Evolutionary conservation across 2,329 filamentous ascomycete species (phyloP).

Genomic region (Ascochyta koolunga): DNA sequence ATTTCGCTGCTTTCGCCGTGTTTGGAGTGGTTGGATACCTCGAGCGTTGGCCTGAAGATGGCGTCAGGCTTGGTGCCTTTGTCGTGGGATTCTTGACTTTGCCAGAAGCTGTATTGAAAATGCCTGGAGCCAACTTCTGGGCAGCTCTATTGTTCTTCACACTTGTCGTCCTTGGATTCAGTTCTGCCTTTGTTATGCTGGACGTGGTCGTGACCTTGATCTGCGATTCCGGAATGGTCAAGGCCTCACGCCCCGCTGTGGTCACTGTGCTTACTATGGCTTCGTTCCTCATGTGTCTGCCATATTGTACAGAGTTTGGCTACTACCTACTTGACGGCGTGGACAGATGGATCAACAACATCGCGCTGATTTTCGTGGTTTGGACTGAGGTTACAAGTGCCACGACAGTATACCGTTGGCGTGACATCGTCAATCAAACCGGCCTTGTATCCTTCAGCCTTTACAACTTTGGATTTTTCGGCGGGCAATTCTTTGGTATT

Average conservation of each 20-base stretch:
- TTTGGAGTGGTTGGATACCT: constrained; percentile 64
- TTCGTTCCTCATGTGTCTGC: constrained; percentile 61
- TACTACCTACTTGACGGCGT: constrained; percentile 62
- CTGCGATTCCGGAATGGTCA: constrained; percentile 58
- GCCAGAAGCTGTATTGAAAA: constrained; percentile 61
- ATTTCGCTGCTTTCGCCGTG: constrained; percentile 57
- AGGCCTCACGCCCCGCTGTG: constrained; percentile 55
- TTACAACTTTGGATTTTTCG: constrained; percentile 61
- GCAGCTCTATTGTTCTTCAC: constrained; percentile 65
- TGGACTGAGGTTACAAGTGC: constrained; percentile 60
- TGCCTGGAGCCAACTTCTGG: constrained; percentile 65
- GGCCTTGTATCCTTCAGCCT: constrained; percentile 52
- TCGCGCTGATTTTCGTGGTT: constrained; percentile 61
- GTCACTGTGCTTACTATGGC: constrained; percentile 57
- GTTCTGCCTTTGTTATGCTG: constrained; percentile 65
- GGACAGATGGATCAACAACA: constrained; percentile 63
- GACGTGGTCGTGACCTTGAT: constrained; percentile 62
- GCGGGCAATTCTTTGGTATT: constrained; percentile 60
- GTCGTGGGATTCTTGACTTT: constrained; percentile 65
- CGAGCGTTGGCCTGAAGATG: constrained; percentile 49
- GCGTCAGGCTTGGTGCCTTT: constrained; percentile 60
- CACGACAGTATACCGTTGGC: constrained; percentile 61
- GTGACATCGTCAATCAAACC: constrained; percentile 54
- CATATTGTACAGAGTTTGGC: constrained; percentile 64
- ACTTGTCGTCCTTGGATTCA: constrained; percentile 63